These are phyloP conservation scores for Rossbeevera mucosa DNA, from an alignment of 768 basidiomycete species.

Conservation along the genomic window DNA sequence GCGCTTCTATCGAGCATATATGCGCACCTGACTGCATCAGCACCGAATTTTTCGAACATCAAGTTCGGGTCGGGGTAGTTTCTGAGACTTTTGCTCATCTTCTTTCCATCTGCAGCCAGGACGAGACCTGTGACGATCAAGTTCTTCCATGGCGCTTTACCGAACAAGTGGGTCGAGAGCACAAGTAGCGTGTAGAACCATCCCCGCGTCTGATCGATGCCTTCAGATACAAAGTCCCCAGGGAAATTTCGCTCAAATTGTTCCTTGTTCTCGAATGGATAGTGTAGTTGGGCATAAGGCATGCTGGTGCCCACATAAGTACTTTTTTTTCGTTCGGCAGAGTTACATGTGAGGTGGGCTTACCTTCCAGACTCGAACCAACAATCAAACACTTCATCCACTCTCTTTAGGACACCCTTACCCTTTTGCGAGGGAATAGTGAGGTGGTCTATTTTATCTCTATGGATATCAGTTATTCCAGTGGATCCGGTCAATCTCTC, in stretches of 20 bases:
- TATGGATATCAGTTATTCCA: slow-evolving; percentile 85
- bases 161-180: slow-evolving; percentile 92
- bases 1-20: not conserved
- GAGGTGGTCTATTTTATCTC: slow-evolving; percentile 93
- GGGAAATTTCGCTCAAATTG: slow-evolving; percentile 83
- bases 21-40: slow-evolving; percentile 83
- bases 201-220: slow-evolving; percentile 97
- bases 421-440: slow-evolving; percentile 91
- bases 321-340: not conserved
- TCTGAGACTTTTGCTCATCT: slow-evolving; percentile 97
- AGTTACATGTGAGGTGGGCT: slow-evolving; percentile 15
- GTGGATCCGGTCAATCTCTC: slow-evolving; percentile 79
- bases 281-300: slow-evolving; percentile 97
- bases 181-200: slow-evolving; percentile 99
- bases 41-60: slow-evolving; percentile 87
- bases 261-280: slow-evolving; percentile 96
- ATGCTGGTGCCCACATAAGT: slow-evolving; percentile 52
- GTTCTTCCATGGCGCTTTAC: slow-evolving; percentile 95
- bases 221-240: slow-evolving; percentile 96
- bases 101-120: slow-evolving; percentile 94
- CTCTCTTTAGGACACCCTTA: slow-evolving; percentile 77
- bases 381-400: slow-evolving; percentile 99
- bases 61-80: slow-evolving; percentile 97
- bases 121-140: slow-evolving; percentile 94
- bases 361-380: slow-evolving; percentile 99